phyloP scores from a whole-genome alignment of 108 stramenopile species.

The Cylindrotheca fusiformis region DNA sequence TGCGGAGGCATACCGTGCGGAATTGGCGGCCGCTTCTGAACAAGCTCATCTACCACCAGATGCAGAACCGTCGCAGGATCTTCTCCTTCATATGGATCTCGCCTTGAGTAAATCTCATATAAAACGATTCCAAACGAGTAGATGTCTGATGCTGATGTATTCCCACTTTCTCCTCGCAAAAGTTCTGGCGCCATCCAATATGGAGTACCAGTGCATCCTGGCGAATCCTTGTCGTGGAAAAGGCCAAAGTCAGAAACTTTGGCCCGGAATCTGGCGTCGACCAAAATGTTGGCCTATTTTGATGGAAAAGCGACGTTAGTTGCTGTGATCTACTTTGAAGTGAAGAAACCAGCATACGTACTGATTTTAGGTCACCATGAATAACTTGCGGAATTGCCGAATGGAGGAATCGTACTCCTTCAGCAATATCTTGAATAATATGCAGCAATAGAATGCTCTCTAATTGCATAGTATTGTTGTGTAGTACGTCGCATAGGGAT shows the following conservation, averaged over 20 bases:
- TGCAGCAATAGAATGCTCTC: slow-evolving; percentile 48
- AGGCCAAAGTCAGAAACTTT: slow-evolving; percentile 58
- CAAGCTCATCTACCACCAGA: background rate
- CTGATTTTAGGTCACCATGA: slow-evolving; percentile 36
- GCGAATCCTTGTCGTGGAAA: slow-evolving; percentile 8
- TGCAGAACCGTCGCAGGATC: slow-evolving; percentile 18
- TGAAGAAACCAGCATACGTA: slow-evolving; percentile 41
- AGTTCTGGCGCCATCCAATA: slow-evolving; percentile 94
- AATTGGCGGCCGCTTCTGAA: slow-evolving; percentile 28
- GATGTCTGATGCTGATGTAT: slow-evolving; percentile 48
- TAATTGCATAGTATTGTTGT: slow-evolving; percentile 48
- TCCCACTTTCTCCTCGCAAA: slow-evolving; percentile 33
- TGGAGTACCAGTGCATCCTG: slow-evolving; percentile 22
- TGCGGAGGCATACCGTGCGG: background rate
- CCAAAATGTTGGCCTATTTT: slow-evolving; percentile 28
- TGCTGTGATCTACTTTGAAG: no score
- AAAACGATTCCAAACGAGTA: slow-evolving; percentile 62
- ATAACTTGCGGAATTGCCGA: slow-evolving; percentile 46
- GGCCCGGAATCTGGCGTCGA: slow-evolving; percentile 48
- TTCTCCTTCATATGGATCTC: slow-evolving; percentile 53
- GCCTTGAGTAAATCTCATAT: slow-evolving; percentile 43
- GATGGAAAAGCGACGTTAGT: no score
- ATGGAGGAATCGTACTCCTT: slow-evolving; percentile 60
- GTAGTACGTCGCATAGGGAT: slow-evolving; percentile 60
- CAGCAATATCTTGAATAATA: slow-evolving; percentile 49